Evolutionary conservation across 2,329 filamentous ascomycete genomes (phyloP), one percentile per base, ranked within the genome.

Genomic region (Massarina eburnea): DNA sequence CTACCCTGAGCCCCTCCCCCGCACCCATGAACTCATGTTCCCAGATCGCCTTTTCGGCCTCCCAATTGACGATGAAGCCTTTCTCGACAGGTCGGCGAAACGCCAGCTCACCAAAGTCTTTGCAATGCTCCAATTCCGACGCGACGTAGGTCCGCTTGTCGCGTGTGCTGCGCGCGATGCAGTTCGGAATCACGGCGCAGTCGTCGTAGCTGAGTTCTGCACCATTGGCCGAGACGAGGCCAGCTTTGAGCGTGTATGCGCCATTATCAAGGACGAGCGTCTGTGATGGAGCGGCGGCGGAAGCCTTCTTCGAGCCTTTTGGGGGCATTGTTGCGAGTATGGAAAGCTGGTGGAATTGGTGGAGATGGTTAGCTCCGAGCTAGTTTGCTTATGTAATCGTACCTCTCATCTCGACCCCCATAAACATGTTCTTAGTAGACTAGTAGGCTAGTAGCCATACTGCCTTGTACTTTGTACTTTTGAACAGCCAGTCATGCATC

Each of bases 31-130:
- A 88, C 49, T 91, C 85, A 57, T 86, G 83, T 62, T 96, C 91
- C 94, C 94, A 99, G 41, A 99, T 89, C 63, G 94, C 91, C 71
- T 89, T 92, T 74, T 99, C 83, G 0, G 88, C 86, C 71, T 99
- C 94, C 94, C 94, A 99, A 65, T 92, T 96, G 50, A 97, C 91
- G 39, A 97, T 79, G 64, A 89, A 97, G 7, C 94, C 94, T 71
- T 91, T 95, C 71, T 99, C 94, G 1, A 97, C 88, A 0, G 94
- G 94, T 0, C 92, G 79, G 1, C 92, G 82, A 62, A 96, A 96
- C 8, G 83, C 80, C 17, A 95, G 83, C 68, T 96, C 92, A 54
- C 91, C 90, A 74, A 90, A 96, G 64, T 99, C 92, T 54, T 80
- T 85, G 70, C 92, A 95, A 46, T 83, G 79, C 8, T 85, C 81